A percentile compares a stretch with the other conserved stretches of the same genome.
These are phyloP conservation scores for Circinella umbellata DNA, from an alignment of 371 early-diverging fungal genomes.

Conservation along the genomic window DNA sequence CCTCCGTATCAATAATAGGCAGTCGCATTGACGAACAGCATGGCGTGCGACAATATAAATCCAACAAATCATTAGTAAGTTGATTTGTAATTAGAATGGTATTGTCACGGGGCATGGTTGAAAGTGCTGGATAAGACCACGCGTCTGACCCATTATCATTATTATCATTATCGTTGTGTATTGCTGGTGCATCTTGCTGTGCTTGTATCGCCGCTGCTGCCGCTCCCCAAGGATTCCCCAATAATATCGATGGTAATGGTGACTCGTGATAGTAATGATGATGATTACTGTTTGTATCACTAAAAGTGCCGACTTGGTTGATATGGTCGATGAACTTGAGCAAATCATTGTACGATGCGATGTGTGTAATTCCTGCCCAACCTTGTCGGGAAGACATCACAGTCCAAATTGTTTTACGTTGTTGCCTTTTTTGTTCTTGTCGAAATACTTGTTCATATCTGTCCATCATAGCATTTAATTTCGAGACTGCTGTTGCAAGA, in stretches of 20 bases:
- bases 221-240: constrained; percentile 22
- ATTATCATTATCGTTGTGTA: constrained; percentile 1
- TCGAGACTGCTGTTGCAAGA: constrained; percentile 38
- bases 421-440: constrained; percentile 1
- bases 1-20: constrained; percentile 39
- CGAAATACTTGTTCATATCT: constrained; percentile 3
- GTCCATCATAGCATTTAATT: constrained; percentile 49
- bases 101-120: constrained; percentile 37
- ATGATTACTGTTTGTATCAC: neutral
- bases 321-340: constrained; percentile 1
- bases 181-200: neutral
- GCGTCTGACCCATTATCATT: constrained; percentile 18
- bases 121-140: constrained; percentile 30
- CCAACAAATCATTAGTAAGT: constrained; percentile 42
- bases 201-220: constrained; percentile 17
- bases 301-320: neutral
- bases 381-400: neutral
- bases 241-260: constrained; percentile 10
- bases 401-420: neutral
- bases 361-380: neutral
- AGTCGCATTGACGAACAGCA: constrained; percentile 44
- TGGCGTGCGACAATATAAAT: constrained; percentile 48
- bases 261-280: neutral
- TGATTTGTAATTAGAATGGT: constrained; percentile 46
- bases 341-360: constrained; percentile 8